Evolutionary conservation across 2,329 filamentous ascomycete genomes (phyloP), one percentile per base, ranked within the genome.

Genomic region (Ophiostoma novo-ulmi): DNA sequence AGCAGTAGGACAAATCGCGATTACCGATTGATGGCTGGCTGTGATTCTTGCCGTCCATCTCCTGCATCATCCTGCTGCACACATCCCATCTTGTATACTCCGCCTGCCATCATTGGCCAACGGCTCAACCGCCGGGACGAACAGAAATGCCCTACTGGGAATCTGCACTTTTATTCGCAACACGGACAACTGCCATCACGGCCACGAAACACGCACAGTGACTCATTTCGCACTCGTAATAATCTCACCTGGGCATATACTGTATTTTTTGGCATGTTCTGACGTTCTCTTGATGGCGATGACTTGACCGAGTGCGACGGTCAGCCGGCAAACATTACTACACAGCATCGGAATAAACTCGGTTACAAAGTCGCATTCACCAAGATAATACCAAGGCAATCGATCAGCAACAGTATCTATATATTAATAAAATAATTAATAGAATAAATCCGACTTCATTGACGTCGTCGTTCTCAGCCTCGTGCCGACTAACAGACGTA

Each of bases 381-480:
- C 31, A 31, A 31, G 1, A 31, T 31, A 31, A 31, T 31, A 31
- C 31, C 31, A 31, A 31, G 31, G 31, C 31, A 31, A 4, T 31
- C 31, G 31, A 31, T 31, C 31, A 31, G 3, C 31, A 0, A 31
- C 31, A 31, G 31, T 31, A 31, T 31, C 31, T 31, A 31, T 31
- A 31, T 31, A 31, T 31, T 3, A 31, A 3, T 31, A 4, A 4
- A 31, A 31, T 31, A 44, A 44, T 14, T 17, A 44, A 13, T 1
- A 44, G 11, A 17, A 5, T 44, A 20, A 20, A 20, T 17, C 13
- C 14, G 11, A 31, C 31, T 31, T 31, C 38, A 48, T 48, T 48
- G 44, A 48, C 44, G 44, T 48, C 44, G 44, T 48, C 44, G 44
- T 48, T 20, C 41, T 61, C 58, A 63, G 58, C 58, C 58, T 63